A percentile compares a stretch with the other conserved stretches of the same genome.
Conservation (phyloP, 306 rosid species). For the Sindora glabra region DNA sequence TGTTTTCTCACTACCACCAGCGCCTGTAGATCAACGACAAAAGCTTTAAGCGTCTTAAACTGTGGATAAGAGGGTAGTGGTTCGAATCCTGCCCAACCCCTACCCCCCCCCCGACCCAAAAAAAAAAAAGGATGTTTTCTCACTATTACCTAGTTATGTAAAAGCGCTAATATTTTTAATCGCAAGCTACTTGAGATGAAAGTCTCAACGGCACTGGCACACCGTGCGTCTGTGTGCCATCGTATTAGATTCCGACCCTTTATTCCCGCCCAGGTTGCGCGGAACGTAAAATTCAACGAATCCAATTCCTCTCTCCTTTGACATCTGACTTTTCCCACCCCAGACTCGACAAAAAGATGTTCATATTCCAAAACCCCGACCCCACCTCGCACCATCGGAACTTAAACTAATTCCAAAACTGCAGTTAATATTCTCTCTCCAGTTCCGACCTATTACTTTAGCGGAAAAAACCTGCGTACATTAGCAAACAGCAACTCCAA, state of each 20-base stretch:
- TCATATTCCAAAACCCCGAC: conserved; percentile 1
- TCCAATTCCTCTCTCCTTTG: conserved; percentile 12
- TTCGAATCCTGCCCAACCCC: too few species aligned
- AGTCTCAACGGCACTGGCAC: background rate
- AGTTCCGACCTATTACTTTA: conserved; percentile 2
- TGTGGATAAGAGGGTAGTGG: too few species aligned
- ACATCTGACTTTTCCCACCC: conserved; percentile 23
- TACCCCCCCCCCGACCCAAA: too few species aligned
- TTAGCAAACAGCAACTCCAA: conserved; percentile 25
- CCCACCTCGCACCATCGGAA: conserved; percentile 19
- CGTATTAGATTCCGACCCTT: conserved; percentile 12
- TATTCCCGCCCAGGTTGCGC: background rate
- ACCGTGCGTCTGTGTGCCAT: background rate
- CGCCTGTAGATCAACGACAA: too few species aligned
- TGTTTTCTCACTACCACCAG: too few species aligned
- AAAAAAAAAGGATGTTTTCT: too few species aligned
- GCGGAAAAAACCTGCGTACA: background rate
- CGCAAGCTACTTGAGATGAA: background rate
- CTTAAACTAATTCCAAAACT: conserved; percentile 17
- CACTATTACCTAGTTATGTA: too few species aligned
- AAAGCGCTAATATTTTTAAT: too few species aligned
- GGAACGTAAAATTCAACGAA: conserved; percentile 3
- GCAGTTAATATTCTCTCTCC: background rate
- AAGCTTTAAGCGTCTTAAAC: too few species aligned
- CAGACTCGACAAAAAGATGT: conserved; percentile 26